Evolutionary conservation across 495 filamentous ascomycete species (phyloP), one percentile per base, ranked within the genome.

Genomic region (Hypomontagnella monticulosa): DNA sequence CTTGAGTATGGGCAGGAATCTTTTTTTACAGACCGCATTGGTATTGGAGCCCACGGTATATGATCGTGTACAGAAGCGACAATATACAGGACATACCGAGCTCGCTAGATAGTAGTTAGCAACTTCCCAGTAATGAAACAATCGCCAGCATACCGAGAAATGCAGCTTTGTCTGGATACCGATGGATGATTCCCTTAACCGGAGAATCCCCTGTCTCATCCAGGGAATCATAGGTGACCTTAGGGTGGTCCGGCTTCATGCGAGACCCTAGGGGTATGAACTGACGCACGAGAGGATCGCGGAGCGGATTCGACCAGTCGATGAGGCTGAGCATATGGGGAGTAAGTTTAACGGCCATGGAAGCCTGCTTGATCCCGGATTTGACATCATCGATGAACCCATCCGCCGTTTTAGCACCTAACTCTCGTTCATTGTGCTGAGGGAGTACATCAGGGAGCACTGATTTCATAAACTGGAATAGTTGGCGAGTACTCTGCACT

Each of bases 11-110:
- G 77, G 78, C 19, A 76, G 74, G 47, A 76, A 68, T 4, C 70
- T 64, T 0, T 54, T 34, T 52, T 82, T 82, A n/a, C 58, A 57
- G 12, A 79, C 69, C 10, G 69, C 64, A 4, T 76, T 68, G 9
- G 77, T 82, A 19, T 73, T 42, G 3, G 57, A 57, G 2, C 79
- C 79, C 10, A 82, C 74, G 15, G 77, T 64, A 63, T 78, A 78
- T 3, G 79, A 78, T 23, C 79, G 71, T 3, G 79, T 81, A 54
- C 78, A 81, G 70, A 69, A 78, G 12, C 73, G 69, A 49, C 79
- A 81, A 61, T 78, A 81, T 11, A 79, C 74, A 8, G 77, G 77
- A 60, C 78, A 81, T 37, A 78, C 72, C 8, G 75, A 78, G 0
- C 69, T 75, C 0, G 74, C 76, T 73, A 33, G 33, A 20, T 3